Base-by-base conservation (phyloP, 2,329 filamentous ascomycete genomes). In the Fusarium nematophilum region DNA sequence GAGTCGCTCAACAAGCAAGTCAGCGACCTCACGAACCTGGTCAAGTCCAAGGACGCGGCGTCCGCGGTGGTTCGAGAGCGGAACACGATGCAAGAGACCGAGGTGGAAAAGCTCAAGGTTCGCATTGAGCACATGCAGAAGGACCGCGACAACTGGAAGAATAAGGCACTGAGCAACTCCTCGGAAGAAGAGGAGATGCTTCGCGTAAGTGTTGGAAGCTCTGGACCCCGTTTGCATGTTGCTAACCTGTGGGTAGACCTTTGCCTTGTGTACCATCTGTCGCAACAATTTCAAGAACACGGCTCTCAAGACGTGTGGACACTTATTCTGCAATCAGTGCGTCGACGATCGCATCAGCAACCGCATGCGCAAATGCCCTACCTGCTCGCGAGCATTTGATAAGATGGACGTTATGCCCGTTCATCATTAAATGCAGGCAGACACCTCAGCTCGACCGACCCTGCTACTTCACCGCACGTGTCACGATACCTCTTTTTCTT, bases 201-300 rank as follows among this genome's bases (percentile, higher is more conserved):
- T 70, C 86, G 94, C 75, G 92, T 96, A 83, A 83, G 91, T 86
- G 40, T 39, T 38, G 7, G 9, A 21, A 7, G 6, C 8, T 23
- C 17, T 14, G 21, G 15, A 15, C 3, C 13, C 2, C 29, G 27
- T 13, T 30, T 18, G 40, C 13, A 11, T 11, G 5, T 17, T 9
- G 53, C 65, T 75, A 66, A 74, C 66, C 48, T 45, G 7, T 31
- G 5, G 8, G 8, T 44, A 79, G 75, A 75, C 73, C 1, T 78
- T 73, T 62, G 71, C 72, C 29, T 86, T 96, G 45, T 99, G 95
- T 79, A 92, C 92, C 9, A 91, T 98, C 44, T 99, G 96, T 79
- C 91, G 92, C 66, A 90, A 87, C 70, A 92, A 94, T 66, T 93
- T 97, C 80, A 98, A 98, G 77, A 92, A 98, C 72, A 96, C 93